Conservation (phyloP, 352 stramenopile genomes). For the Hyaloperonospora brassicae region DNA sequence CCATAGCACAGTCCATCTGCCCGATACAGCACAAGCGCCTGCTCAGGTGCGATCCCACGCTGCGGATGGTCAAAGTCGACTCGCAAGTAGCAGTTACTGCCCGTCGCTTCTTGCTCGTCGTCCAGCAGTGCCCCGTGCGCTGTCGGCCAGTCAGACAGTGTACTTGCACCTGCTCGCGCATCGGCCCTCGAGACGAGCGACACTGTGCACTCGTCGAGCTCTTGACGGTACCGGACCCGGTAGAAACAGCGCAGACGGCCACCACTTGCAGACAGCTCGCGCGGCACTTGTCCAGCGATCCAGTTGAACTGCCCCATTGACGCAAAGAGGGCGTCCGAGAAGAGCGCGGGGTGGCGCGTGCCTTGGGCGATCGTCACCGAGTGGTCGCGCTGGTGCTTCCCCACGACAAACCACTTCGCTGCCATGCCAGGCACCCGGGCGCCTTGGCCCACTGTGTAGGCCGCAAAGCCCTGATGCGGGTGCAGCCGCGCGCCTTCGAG, state of each 20-base stretch:
- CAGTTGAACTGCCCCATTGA: slow-evolving; percentile 83
- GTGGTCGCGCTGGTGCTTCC: slow-evolving; percentile 61
- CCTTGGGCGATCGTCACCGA: slow-evolving; percentile 83
- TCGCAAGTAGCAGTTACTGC: slow-evolving; percentile 30
- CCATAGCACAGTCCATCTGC: slow-evolving; percentile 74
- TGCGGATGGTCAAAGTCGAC: slow-evolving; percentile 80
- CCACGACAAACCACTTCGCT: slow-evolving; percentile 88
- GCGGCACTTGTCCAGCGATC: slow-evolving; percentile 57
- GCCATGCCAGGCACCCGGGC: slow-evolving; percentile 83
- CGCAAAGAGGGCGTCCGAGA: slow-evolving; percentile 80
- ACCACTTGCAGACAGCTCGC: slow-evolving; percentile 32
- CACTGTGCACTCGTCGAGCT: slow-evolving; percentile 52
- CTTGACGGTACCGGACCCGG: slow-evolving; percentile 74
- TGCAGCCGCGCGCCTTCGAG: slow-evolving; percentile 58
- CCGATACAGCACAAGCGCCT: slow-evolving; percentile 83
- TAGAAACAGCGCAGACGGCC: slow-evolving; percentile 56
- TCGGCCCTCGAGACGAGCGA: slow-evolving; percentile 43
- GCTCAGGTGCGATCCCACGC: slow-evolving; percentile 73
- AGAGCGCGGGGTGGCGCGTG: slow-evolving; percentile 88
- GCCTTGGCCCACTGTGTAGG: slow-evolving; percentile 92
- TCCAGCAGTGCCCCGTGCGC: slow-evolving; percentile 8
- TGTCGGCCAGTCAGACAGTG: slow-evolving; percentile 44
- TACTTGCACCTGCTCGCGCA: slow-evolving; percentile 27
- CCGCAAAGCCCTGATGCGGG: slow-evolving; percentile 64
- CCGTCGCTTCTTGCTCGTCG: background rate